Base-by-base conservation (phyloP, 805 yeast species). In the Saturnispora galanensis region DNA sequence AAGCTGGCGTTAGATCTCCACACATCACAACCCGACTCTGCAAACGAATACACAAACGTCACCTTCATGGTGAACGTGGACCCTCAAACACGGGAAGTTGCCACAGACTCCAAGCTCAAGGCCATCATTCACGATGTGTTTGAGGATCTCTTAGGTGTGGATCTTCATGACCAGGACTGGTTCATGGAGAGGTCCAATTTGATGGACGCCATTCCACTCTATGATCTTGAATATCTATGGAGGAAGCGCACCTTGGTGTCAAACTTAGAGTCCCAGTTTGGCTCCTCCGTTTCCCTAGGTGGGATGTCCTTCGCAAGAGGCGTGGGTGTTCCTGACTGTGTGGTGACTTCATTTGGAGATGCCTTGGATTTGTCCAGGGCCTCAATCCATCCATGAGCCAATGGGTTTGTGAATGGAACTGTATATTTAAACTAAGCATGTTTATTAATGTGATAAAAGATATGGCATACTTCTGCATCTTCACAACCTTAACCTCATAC, bases 251-350 rank as follows among this genome's bases (percentile, higher is more conserved):
- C 16, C 10, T 12, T 18, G 5, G n/a, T 34, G 26, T 13, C 11
- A 6, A 18, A 35, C 5, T 40, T 41, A 39, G 38, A 15, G 11
- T 15, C 26, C 2, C 41, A 40, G 18, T 40, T 45, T 52, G 50
- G 58, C 1, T 65, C 70, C 31, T 64, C 64, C 35, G 55, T 81
- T 11, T 71, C 77, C 0, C 55, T 84, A 2, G 88, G 93, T 15
- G 97, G 97, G 0, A 86, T 84, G 79, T 70, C 79, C 2, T 77
- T 84, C 51, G 84, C 87, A 8, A 76, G 73, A 37, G 90, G 95
- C 1, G 79, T 86, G 8, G 96, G 96, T 1, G 89, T 89, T 2
- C 95, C 96, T 1, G 96, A 89, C 62, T 82, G 89, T 50, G 81
- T 86, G 1, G 60, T 75, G 30, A 77, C 79, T 55, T 74, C 82